These are phyloP conservation scores for Phtheirospermum japonicum DNA, from an alignment of 257 asterid genomes.

Conservation along the genomic window DNA sequence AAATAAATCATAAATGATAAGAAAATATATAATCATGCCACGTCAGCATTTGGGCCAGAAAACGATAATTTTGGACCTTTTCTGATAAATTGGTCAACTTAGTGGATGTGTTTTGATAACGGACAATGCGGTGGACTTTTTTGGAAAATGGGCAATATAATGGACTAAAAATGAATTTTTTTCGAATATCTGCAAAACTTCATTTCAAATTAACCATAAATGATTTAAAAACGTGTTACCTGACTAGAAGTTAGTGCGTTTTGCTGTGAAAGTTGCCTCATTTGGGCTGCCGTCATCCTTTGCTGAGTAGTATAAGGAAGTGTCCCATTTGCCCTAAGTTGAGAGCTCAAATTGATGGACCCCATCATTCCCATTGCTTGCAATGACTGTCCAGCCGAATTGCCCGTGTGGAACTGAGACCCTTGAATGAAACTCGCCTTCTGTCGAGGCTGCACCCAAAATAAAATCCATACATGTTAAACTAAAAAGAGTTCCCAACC, in stretches of 20 bases:
- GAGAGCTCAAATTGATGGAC: constrained; percentile 60
- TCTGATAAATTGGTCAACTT: no score
- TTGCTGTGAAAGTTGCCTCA: constrained; percentile 78
- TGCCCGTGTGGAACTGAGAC: constrained; percentile 74
- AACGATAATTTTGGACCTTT: no score
- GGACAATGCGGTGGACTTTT: no score
- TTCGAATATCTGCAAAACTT: not conserved
- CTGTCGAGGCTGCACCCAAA: constrained; percentile 73
- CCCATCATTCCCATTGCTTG: constrained; percentile 78
- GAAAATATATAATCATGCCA: no score
- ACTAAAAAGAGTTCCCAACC: constrained; percentile 17
- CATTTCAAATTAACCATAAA: constrained; percentile 20
- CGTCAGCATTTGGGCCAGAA: no score
- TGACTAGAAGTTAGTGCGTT: constrained; percentile 58
- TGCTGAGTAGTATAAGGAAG: constrained; percentile 53
- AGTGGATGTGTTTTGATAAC: no score
- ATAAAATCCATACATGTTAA: not conserved
- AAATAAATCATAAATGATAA: no score
- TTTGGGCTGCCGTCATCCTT: constrained; percentile 55
- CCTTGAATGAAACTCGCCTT: constrained; percentile 76
- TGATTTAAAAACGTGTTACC: constrained; percentile 40
- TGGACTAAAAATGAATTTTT: no score
- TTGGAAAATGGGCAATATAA: no score
- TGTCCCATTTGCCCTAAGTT: constrained; percentile 63
- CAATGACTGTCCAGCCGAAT: constrained; percentile 74